Evolutionary conservation across 768 basidiomycete genomes (phyloP).

Genomic region (Dioszegia aurantiaca): DNA sequence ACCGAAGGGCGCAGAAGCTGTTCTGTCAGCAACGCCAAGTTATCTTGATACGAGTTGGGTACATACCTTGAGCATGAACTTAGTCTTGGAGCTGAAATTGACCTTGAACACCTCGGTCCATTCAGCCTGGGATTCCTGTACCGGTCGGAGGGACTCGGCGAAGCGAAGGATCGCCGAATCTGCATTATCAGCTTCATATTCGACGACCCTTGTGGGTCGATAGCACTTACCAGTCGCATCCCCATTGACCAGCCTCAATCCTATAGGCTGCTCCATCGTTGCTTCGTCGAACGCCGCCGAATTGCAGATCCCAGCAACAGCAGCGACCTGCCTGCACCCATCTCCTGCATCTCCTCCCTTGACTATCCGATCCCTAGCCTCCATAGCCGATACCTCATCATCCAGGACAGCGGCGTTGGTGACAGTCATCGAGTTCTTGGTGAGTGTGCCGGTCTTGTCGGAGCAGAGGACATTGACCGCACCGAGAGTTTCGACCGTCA

Average conservation of each 20-base stretch:
- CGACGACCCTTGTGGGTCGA: neutral
- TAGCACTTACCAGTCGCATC: constrained; percentile 57
- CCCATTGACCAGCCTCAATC: constrained; percentile 54
- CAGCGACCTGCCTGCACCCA: constrained; percentile 33
- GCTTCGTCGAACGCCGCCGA: constrained; percentile 56
- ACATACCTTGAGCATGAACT: constrained; percentile 59
- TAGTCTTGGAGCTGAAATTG: constrained; percentile 57
- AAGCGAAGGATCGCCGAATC: constrained; percentile 63
- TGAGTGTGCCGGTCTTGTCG: constrained; percentile 60
- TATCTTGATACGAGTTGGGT: constrained; percentile 21
- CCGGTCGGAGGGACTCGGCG: constrained; percentile 38
- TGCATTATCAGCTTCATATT: neutral
- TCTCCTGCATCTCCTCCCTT: constrained; percentile 9
- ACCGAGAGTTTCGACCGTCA: constrained; percentile 68
- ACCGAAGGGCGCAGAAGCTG: constrained; percentile 18
- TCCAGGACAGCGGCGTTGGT: constrained; percentile 56
- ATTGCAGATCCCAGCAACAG: constrained; percentile 59
- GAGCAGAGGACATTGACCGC: constrained; percentile 62
- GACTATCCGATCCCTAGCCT: constrained; percentile 36
- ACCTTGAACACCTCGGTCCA: constrained; percentile 52
- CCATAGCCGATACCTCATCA: constrained; percentile 30
- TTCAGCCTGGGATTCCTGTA: constrained; percentile 23
- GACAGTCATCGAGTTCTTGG: constrained; percentile 63
- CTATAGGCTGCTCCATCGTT: constrained; percentile 45
- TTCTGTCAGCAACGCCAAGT: constrained; percentile 4